phyloP scores from a whole-genome alignment of 2,329 filamentous ascomycete genomes.

The Acephala macrosclerotiorum region DNA sequence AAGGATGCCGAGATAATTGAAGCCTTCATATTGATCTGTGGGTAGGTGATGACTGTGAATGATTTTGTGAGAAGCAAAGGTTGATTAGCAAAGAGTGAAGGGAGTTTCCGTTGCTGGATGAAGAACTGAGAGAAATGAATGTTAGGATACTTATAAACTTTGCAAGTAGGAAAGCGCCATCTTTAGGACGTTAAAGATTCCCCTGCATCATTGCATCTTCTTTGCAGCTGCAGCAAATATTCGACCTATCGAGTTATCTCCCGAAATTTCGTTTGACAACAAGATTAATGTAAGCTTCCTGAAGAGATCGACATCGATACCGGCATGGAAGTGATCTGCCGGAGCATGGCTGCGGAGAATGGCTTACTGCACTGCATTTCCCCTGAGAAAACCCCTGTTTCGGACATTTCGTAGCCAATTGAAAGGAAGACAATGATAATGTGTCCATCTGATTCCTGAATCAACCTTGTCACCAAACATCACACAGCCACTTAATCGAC shows the following conservation, averaged over 20 bases:
- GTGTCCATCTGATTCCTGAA: neutral
- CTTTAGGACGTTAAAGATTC: neutral
- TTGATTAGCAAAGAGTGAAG: neutral
- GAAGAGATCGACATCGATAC: neutral
- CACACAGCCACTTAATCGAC: neutral
- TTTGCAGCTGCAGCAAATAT: neutral
- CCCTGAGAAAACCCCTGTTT: too few species aligned
- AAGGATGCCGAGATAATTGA: constrained; percentile 4
- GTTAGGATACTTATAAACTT: neutral
- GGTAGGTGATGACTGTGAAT: neutral
- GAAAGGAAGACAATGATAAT: neutral
- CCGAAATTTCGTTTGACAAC: neutral
- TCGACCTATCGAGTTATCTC: neutral
- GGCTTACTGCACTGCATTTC: too few species aligned
- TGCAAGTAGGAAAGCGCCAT: neutral
- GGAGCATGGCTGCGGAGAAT: too few species aligned
- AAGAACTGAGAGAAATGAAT: neutral
- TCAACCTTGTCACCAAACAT: neutral
- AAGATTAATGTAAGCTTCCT: neutral
- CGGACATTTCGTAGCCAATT: neutral
- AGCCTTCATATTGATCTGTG: constrained; percentile 15
- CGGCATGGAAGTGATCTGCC: too few species aligned
- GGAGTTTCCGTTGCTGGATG: neutral
- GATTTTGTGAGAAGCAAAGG: neutral
- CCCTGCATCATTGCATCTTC: neutral